phyloP scores from a whole-genome alignment of 78 protist species.

The Dictyostelium discoideum region DNA sequence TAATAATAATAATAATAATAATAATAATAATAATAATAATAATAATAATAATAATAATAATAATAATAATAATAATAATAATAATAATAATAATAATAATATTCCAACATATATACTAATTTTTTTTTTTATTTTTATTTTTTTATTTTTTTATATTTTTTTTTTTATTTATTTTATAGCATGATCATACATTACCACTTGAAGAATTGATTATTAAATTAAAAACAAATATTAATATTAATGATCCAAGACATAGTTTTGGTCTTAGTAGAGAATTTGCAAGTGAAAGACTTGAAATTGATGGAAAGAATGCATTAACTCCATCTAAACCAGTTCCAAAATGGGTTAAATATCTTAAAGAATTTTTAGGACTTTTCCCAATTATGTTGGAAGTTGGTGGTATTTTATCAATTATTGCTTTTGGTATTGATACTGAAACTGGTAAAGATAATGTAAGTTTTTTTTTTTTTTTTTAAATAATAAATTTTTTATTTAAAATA shows the following conservation, averaged over 20 bases:
- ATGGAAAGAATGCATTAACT: slow-evolving; percentile 69
- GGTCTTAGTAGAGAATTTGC: slow-evolving; percentile 59
- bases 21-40: not conserved
- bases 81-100: too few relatives aligned
- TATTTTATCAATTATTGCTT: slow-evolving; percentile 71
- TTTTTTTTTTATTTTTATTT: too few relatives aligned
- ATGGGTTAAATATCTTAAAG: slow-evolving; percentile 62
- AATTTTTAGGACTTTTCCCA: slow-evolving; percentile 64
- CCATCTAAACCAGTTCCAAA: slow-evolving; percentile 65
- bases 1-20: not conserved
- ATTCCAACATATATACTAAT: too few relatives aligned
- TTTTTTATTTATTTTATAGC: not conserved
- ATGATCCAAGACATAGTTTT: slow-evolving; percentile 38
- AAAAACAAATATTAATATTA: slow-evolving; percentile 32
- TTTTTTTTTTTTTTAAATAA: not conserved
- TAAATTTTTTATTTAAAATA: not conserved
- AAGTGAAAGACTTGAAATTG: slow-evolving; percentile 20
- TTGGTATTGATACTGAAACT: slow-evolving; percentile 47
- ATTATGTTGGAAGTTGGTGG: slow-evolving; percentile 72
- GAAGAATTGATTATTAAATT: slow-evolving; percentile 34
- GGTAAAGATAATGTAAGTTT: slow-evolving; percentile 73
- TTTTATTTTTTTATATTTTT: too few relatives aligned
- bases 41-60: not conserved
- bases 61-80: too few relatives aligned
- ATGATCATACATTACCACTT: slow-evolving; percentile 43